These are phyloP conservation scores for Bromus sterilis DNA, from an alignment of 176 grass and related monocot species.

Conservation along the genomic window DNA sequence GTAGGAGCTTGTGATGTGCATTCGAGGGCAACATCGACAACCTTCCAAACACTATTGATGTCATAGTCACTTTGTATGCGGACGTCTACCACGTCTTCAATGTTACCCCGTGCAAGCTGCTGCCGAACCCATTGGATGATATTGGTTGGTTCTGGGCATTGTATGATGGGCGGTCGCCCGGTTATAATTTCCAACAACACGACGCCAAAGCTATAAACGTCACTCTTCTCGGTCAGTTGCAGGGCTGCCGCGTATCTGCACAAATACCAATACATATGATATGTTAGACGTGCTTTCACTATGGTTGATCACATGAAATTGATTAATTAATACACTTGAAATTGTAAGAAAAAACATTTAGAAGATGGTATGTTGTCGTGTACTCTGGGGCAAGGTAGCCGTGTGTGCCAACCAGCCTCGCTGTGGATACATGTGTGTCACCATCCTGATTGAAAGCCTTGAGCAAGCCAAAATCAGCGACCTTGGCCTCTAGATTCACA, in stretches of 20 bases:
- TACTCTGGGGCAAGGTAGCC: conserved; percentile 60
- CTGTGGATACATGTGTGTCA: conserved; percentile 31
- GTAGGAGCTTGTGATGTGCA: conserved; percentile 16
- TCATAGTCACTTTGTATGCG: conserved; percentile 23
- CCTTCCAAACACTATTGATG: conserved; percentile 49
- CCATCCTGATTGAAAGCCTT: conserved; percentile 19
- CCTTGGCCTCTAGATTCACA: conserved; percentile 45
- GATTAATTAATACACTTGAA: background rate
- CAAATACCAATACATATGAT: background rate
- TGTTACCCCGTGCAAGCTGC: conserved; percentile 22
- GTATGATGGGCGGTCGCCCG: conserved; percentile 20
- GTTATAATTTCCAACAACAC: conserved; percentile 40
- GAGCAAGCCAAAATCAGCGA: conserved; percentile 64
- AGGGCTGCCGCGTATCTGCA: conserved; percentile 13
- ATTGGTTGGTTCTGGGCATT: background rate
- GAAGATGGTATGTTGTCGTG: background rate
- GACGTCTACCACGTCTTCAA: conserved; percentile 32
- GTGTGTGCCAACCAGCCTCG: conserved; percentile 12
- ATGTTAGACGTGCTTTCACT: background rate
- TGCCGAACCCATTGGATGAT: conserved; percentile 41
- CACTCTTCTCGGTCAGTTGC: conserved; percentile 30
- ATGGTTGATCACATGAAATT: background rate
- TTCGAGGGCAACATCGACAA: conserved; percentile 41
- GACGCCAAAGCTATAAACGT: conserved; percentile 59
- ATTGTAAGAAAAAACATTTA: background rate